Percentiles rank a stretch among this genome's conserved stretches.
Conservation (phyloP, 805 yeast species). For the Yarrowia deformans region DNA sequence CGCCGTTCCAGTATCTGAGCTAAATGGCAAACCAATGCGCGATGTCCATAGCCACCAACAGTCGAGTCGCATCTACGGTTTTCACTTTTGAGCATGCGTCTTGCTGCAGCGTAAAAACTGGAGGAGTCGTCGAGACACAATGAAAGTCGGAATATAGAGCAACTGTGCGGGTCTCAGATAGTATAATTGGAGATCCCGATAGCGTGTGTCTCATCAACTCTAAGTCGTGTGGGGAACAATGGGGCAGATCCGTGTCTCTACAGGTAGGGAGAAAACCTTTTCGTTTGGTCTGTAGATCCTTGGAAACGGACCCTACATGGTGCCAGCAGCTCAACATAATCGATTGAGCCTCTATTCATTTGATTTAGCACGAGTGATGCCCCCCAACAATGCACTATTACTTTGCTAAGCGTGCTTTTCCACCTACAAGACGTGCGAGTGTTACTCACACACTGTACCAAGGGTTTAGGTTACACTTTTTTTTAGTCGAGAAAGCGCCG, state of each 20-base stretch:
- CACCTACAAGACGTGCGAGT: background rate
- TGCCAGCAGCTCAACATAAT: conserved; percentile 5
- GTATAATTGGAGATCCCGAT: conserved; percentile 16
- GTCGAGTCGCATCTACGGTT: conserved; percentile 11
- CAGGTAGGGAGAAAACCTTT: too few species aligned
- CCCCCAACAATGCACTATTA: conserved; percentile 32
- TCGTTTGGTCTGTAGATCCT: background rate
- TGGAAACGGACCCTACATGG: background rate
- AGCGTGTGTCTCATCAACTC: conserved; percentile 28
- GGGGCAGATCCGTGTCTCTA: background rate
- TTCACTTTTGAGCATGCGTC: background rate
- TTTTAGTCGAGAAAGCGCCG: background rate
- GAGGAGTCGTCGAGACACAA: background rate
- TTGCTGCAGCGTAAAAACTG: background rate
- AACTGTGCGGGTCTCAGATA: conserved; percentile 12
- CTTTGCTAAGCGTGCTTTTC: conserved; percentile 7
- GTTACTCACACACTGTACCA: background rate
- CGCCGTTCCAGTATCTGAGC: background rate
- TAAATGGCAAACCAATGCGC: conserved; percentile 6
- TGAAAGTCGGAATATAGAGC: conserved; percentile 6
- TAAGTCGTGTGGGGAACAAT: conserved; percentile 34
- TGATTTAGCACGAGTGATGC: background rate
- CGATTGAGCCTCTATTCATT: background rate
- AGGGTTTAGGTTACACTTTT: background rate
- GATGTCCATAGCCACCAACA: background rate